Evolutionary conservation across 768 basidiomycete species (phyloP).

Genomic region (Wakefieldia striispora): DNA sequence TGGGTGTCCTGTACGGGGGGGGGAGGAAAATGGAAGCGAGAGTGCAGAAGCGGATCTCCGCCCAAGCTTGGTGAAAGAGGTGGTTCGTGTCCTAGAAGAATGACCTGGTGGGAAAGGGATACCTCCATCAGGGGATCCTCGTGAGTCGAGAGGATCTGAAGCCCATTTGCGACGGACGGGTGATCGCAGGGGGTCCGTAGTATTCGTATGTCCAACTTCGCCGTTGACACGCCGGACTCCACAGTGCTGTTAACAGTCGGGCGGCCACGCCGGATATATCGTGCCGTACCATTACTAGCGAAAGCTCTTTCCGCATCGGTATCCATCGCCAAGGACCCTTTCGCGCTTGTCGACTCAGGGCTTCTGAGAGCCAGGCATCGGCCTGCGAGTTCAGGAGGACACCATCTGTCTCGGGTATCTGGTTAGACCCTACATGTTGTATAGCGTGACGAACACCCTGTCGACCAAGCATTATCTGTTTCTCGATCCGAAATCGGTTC

Average conservation of each 20-base stretch:
- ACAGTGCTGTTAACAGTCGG: slow-evolving; percentile 22
- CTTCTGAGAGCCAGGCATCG: slow-evolving; percentile 13
- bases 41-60: slow-evolving; percentile 46
- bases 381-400: slow-evolving; percentile 23
- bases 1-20: slow-evolving; percentile 10
- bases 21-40: slow-evolving; percentile 34
- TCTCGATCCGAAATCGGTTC: slow-evolving; percentile 84
- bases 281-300: slow-evolving; percentile 46
- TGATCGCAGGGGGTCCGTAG: slow-evolving; percentile 39
- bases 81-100: slow-evolving; percentile 18
- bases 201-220: slow-evolving; percentile 25
- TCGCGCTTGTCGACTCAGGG: slow-evolving; percentile 39
- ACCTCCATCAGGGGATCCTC: slow-evolving; percentile 19
- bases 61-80: slow-evolving; percentile 43
- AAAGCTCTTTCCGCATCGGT: slow-evolving; percentile 79
- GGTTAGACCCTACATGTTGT: slow-evolving; percentile 34
- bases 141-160: slow-evolving; percentile 39
- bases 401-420: slow-evolving; percentile 22
- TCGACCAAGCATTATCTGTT: slow-evolving; percentile 77
- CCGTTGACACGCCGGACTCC: slow-evolving; percentile 34
- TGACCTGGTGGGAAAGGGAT: slow-evolving; percentile 9
- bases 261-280: slow-evolving; percentile 54
- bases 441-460: slow-evolving; percentile 61
- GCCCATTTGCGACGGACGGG: slow-evolving; percentile 48
- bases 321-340: slow-evolving; percentile 67